A percentile compares a stretch with the other conserved stretches of the same genome.
Evolutionary conservation across 2,329 filamentous ascomycete genomes (phyloP).

Genomic region (Acarospora socialis): DNA sequence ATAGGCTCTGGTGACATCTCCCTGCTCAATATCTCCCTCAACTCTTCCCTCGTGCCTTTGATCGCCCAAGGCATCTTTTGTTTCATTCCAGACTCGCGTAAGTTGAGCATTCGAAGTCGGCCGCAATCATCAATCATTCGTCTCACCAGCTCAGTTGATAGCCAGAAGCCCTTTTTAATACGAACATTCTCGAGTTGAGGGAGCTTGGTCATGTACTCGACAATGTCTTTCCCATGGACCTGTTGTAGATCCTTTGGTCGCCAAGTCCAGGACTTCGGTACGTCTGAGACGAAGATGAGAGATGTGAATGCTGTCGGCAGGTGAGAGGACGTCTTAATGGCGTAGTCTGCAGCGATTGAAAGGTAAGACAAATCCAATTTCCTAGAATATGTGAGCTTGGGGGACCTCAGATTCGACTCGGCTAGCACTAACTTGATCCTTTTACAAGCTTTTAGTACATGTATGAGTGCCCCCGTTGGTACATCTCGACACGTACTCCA

Average conservation of each 20-base stretch:
- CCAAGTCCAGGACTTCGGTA: slow-evolving; percentile 18
- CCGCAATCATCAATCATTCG: too few relatives aligned
- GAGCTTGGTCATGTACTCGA: too few relatives aligned
- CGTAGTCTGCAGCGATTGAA: slow-evolving; percentile 15
- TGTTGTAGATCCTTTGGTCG: slow-evolving; percentile 1
- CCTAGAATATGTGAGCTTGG: slow-evolving; percentile 2
- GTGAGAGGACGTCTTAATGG: slow-evolving; percentile 11
- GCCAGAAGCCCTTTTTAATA: too few relatives aligned
- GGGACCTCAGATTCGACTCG: not conserved
- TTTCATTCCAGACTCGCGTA: too few relatives aligned
- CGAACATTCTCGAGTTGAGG: too few relatives aligned
- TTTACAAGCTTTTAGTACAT: slow-evolving; percentile 17
- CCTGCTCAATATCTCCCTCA: too few relatives aligned
- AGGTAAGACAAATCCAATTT: slow-evolving; percentile 15
- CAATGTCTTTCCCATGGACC: not conserved
- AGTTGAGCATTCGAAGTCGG: too few relatives aligned
- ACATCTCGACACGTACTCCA: too few relatives aligned
- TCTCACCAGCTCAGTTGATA: too few relatives aligned
- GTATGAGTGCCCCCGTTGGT: slow-evolving; percentile 17
- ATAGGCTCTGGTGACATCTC: too few relatives aligned
- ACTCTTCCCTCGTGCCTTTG: too few relatives aligned
- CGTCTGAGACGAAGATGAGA: slow-evolving; percentile 18
- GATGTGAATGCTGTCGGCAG: slow-evolving; percentile 15
- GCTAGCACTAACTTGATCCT: slow-evolving; percentile 13
- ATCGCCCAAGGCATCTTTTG: too few relatives aligned